Conservation (phyloP, 805 yeast species). For the Candida argentea region DNA sequence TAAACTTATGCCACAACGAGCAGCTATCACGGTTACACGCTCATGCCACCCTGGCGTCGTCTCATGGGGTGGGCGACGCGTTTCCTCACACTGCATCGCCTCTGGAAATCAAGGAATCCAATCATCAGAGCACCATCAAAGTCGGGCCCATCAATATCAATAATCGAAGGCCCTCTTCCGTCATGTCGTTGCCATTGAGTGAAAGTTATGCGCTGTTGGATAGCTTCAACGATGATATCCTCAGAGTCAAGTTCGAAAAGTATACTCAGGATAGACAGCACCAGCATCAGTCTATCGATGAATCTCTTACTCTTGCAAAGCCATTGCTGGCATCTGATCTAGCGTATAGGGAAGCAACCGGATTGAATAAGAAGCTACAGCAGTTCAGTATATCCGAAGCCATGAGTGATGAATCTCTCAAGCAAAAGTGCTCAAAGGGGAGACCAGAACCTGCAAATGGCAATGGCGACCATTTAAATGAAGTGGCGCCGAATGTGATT, state of each 20-base stretch:
- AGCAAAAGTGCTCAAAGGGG: conserved; percentile 2
- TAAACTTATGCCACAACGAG: neutral
- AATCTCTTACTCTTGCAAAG: conserved; percentile 4
- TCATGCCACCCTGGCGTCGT: neutral
- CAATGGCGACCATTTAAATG: conserved; percentile 9
- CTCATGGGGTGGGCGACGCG: too few species aligned
- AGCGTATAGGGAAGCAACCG: neutral
- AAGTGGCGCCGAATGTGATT: conserved; percentile 11
- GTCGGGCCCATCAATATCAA: conserved; percentile 26
- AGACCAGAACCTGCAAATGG: conserved; percentile 1
- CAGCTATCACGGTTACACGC: neutral
- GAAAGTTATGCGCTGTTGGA: conserved; percentile 75
- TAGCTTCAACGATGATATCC: conserved; percentile 52
- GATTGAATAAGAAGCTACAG: conserved; percentile 23
- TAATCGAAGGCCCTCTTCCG: conserved; percentile 45
- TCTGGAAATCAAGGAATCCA: conserved; percentile 7
- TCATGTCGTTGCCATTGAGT: conserved; percentile 56
- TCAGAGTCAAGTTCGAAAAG: conserved; percentile 29
- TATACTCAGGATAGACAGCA: conserved; percentile 9
- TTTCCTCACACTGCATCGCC: conserved; percentile 5
- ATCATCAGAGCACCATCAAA: conserved; percentile 7
- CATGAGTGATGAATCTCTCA: conserved; percentile 17
- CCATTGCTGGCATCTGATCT: conserved; percentile 1
- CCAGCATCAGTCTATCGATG: conserved; percentile 5
- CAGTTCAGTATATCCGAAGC: conserved; percentile 25